A percentile compares a stretch with the other conserved stretches of the same genome.
Conservation (phyloP, 805 yeast genomes). For the Tetrapisispora namnaoensis region DNA sequence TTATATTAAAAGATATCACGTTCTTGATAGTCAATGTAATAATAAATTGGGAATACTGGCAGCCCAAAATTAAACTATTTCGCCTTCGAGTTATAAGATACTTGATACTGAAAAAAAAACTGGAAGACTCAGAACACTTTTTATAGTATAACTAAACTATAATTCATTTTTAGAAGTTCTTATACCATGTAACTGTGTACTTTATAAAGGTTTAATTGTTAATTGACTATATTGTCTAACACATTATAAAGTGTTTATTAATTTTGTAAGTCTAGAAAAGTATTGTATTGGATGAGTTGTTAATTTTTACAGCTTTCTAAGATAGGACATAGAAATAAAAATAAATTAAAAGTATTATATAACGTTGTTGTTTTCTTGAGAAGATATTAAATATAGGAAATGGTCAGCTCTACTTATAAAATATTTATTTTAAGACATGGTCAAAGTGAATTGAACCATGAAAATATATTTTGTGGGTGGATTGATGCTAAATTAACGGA, state of each 20-base stretch:
- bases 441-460: conserved; percentile 69
- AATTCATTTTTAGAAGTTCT: no score
- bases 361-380: not conserved
- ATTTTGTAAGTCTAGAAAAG: no score
- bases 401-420: conserved; percentile 14
- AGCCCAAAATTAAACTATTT: not conserved
- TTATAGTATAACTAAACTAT: not conserved
- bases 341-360: no score
- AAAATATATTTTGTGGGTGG: conserved; percentile 79
- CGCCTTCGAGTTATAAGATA: not conserved
- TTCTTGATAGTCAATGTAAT: not conserved
- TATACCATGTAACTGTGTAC: no score
- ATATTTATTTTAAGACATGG: conserved; percentile 62
- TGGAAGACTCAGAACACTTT: not conserved
- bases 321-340: not conserved
- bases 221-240: no score
- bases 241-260: no score
- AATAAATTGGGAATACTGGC: not conserved
- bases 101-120: not conserved
- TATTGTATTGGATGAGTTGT: no score
- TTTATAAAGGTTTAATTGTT: no score
- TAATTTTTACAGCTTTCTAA: no score
- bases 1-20: no score
- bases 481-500: conserved; percentile 62
- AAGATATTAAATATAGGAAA: not conserved